Percentiles rank a stretch among this genome's conserved stretches.
Evolutionary conservation across 164 flowering plant genomes (phyloP).

Genomic region (Stephania japonica): DNA sequence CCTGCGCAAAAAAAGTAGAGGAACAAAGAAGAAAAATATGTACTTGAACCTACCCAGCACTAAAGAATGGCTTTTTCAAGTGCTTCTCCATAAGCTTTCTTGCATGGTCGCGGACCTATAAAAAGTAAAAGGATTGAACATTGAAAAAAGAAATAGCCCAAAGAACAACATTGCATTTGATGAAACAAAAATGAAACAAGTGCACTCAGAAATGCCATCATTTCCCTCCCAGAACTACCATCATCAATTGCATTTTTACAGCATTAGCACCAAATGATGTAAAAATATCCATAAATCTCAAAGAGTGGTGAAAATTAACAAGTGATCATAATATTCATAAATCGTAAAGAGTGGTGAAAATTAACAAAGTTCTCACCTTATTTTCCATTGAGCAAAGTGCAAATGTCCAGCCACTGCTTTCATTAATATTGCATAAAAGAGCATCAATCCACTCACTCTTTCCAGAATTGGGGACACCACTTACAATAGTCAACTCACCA

Average conservation of each 20-base stretch:
- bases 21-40: not conserved
- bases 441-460: slow-evolving; percentile 99
- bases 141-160: not conserved
- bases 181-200: no score
- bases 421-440: slow-evolving; percentile 78
- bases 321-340: not conserved
- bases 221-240: no score
- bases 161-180: no score
- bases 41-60: not conserved
- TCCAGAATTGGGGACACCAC: slow-evolving; percentile 98
- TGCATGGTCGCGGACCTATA: slow-evolving; percentile 92
- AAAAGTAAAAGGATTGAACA: slow-evolving; percentile 6
- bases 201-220: no score
- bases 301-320: not conserved
- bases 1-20: not conserved
- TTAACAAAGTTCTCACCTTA: slow-evolving; percentile 34
- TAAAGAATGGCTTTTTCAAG: slow-evolving; percentile 78
- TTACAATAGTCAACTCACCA: slow-evolving; percentile 87
- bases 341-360: not conserved
- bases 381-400: slow-evolving; percentile 99
- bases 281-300: not conserved
- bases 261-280: not conserved
- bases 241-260: not conserved
- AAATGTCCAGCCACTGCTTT: slow-evolving; percentile 72
- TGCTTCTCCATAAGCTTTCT: slow-evolving; percentile 94